Percentiles rank a stretch among this genome's conserved stretches.
Conservation (phyloP, 2,329 filamentous ascomycete genomes). For the Colletotrichum sp. region DNA sequence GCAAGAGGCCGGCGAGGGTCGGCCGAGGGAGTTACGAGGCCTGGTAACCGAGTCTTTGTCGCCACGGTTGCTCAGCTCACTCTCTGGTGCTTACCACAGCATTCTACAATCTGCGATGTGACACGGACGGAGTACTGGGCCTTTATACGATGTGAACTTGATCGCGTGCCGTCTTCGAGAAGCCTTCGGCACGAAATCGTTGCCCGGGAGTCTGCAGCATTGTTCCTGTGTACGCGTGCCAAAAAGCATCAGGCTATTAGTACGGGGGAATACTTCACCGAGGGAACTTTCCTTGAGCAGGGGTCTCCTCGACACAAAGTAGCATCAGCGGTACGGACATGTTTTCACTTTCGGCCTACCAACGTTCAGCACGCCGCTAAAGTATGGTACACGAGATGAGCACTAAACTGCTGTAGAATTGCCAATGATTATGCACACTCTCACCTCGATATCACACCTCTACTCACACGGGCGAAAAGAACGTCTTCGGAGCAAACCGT, state of each 20-base stretch:
- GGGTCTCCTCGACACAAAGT: background rate
- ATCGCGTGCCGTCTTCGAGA: background rate
- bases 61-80: background rate
- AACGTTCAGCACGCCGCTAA: background rate
- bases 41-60: background rate
- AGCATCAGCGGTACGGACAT: constrained; percentile 4
- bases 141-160: background rate
- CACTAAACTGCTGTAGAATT: background rate
- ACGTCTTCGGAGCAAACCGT: background rate
- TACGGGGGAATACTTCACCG: constrained; percentile 10
- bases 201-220: background rate
- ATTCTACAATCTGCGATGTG: background rate
- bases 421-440: background rate
- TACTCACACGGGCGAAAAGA: background rate
- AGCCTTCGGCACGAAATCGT: background rate
- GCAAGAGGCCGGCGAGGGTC: background rate
- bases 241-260: background rate
- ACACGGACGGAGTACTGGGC: background rate
- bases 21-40: background rate
- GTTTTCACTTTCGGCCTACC: background rate
- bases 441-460: background rate
- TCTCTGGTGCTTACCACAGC: background rate
- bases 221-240: background rate
- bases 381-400: background rate
- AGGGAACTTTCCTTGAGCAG: background rate